Conservation (phyloP, 345 rosid genomes). For the Camelina laxa region DNA sequence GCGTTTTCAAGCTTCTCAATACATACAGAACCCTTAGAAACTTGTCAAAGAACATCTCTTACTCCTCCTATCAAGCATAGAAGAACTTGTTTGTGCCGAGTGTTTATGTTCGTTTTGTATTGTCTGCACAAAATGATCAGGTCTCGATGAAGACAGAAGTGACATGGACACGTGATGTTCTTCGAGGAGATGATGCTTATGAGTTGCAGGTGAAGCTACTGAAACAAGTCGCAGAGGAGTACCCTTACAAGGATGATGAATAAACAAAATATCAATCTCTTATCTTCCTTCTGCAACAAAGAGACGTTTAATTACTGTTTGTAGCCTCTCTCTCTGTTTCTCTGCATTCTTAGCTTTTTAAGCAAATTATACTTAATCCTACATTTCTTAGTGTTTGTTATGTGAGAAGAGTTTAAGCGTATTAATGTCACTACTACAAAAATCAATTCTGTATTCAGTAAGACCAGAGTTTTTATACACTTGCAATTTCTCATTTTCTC, state of each 20-base stretch:
- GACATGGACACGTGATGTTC: slow-evolving; percentile 79
- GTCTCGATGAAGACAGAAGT: slow-evolving; percentile 98
- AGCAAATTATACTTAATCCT: slow-evolving; percentile 2
- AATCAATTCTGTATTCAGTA: neutral
- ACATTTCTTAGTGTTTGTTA: neutral
- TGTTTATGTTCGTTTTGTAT: neutral
- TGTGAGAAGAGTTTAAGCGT: neutral
- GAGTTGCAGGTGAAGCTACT: slow-evolving; percentile 89
- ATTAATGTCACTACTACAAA: neutral
- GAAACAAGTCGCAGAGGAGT: slow-evolving; percentile 87
- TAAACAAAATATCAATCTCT: slow-evolving; percentile 32
- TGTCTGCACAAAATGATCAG: slow-evolving; percentile 40
- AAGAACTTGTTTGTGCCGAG: slow-evolving; percentile 19
- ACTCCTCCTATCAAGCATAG: neutral
- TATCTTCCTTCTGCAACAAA: slow-evolving; percentile 5
- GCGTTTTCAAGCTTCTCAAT: neutral
- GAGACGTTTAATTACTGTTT: slow-evolving; percentile 20
- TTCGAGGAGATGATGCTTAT: slow-evolving; percentile 81
- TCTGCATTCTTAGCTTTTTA: slow-evolving; percentile 8
- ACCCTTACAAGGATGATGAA: slow-evolving; percentile 96
- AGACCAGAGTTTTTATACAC: neutral
- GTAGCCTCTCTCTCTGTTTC: neutral
- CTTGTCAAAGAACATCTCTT: too few relatives aligned
- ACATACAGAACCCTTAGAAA: neutral
- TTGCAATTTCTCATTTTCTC: too few relatives aligned